Evolutionary conservation across 768 basidiomycete species (phyloP).

Genomic region (Hydnum rufescens): DNA sequence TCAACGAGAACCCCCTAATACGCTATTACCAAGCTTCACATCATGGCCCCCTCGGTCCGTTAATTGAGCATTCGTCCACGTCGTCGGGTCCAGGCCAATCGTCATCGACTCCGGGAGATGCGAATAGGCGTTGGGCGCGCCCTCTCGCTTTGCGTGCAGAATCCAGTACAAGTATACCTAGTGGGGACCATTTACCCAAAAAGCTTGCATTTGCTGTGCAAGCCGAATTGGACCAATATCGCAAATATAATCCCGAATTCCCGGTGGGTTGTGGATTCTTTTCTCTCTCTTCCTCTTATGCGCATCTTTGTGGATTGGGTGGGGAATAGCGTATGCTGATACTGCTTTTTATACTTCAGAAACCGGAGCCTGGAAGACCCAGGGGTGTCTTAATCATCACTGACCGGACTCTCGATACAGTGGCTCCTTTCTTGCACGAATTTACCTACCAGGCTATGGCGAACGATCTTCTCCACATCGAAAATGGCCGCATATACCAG

Average conservation of each 20-base stretch:
- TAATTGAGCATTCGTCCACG: conserved; percentile 30
- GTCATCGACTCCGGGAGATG: conserved; percentile 40
- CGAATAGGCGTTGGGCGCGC: conserved; percentile 24
- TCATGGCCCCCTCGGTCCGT: conserved; percentile 67
- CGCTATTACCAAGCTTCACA: conserved; percentile 78
- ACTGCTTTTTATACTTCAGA: conserved; percentile 12
- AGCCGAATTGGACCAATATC: conserved; percentile 65
- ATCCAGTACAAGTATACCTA: conserved; percentile 20
- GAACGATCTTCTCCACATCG: conserved; percentile 77
- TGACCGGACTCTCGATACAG: conserved; percentile 88
- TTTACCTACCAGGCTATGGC: conserved; percentile 99
- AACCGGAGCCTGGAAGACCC: conserved; percentile 31
- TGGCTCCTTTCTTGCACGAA: conserved; percentile 83
- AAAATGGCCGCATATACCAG: conserved; percentile 74
- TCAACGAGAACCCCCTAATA: conserved; percentile 84
- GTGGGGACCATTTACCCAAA: conserved; percentile 60
- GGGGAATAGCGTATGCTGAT: neutral
- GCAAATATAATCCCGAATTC: conserved; percentile 69
- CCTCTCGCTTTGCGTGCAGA: neutral
- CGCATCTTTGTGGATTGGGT: neutral
- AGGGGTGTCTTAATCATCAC: conserved; percentile 75
- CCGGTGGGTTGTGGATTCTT: conserved; percentile 32
- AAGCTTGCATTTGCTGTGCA: conserved; percentile 76
- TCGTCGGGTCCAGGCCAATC: conserved; percentile 34
- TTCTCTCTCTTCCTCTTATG: neutral